Percentiles rank a stretch among this genome's conserved stretches.
Conservation (phyloP, 2,329 filamentous ascomycete species). For the Aureobasidium pullulans region DNA sequence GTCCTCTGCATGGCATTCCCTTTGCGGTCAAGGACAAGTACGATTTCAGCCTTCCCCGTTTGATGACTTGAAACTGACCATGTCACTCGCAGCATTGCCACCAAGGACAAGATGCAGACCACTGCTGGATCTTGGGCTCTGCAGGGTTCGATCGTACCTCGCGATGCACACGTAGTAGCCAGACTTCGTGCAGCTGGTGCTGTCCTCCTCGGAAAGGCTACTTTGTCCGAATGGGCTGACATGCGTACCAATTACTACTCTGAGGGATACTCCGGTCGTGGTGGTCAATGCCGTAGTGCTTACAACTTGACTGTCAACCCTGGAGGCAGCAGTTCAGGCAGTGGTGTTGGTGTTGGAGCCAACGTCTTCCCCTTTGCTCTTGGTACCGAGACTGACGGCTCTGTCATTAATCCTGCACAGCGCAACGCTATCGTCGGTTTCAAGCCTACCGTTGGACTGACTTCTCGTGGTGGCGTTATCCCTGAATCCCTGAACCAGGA, state of each 20-base stretch:
- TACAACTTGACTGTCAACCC: conserved; percentile 65
- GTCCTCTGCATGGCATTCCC: conserved; percentile 67
- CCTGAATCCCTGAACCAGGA: conserved; percentile 63
- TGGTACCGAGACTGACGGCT: conserved; percentile 66
- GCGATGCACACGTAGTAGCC: conserved; percentile 59
- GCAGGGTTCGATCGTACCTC: conserved; percentile 56
- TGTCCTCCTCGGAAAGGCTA: conserved; percentile 63
- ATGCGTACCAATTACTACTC: conserved; percentile 62
- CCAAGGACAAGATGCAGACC: conserved; percentile 63
- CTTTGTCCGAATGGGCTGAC: conserved; percentile 66
- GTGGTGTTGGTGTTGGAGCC: conserved; percentile 55
- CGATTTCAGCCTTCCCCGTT: background rate
- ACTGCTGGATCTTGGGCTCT: conserved; percentile 65
- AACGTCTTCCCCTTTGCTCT: conserved; percentile 58
- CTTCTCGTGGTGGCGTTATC: conserved; percentile 51
- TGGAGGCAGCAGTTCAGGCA: conserved; percentile 62
- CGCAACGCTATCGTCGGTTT: conserved; percentile 63
- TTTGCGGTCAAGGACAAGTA: conserved; percentile 65
- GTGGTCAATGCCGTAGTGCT: conserved; percentile 56
- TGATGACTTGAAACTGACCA: background rate
- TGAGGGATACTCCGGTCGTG: conserved; percentile 58
- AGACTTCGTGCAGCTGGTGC: conserved; percentile 58
- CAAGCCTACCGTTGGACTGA: conserved; percentile 69
- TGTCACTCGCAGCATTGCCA: conserved; percentile 42
- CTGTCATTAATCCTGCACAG: conserved; percentile 63